Conservation (phyloP, 768 basidiomycete species). For the Cytidiella melzeri region DNA sequence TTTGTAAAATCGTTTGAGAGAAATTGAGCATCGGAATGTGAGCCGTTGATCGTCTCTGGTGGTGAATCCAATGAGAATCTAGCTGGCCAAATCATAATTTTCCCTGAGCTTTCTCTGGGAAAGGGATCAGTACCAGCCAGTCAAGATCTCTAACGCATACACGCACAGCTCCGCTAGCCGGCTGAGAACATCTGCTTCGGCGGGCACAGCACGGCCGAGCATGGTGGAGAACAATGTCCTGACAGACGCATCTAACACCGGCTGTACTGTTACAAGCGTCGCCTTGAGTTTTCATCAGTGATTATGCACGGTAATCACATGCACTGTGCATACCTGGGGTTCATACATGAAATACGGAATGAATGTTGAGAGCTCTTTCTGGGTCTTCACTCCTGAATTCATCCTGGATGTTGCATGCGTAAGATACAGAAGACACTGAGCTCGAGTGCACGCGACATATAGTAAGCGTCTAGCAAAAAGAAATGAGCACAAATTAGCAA, state of each 20-base stretch:
- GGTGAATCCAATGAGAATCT: too few species aligned
- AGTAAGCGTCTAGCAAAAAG: constrained; percentile 57
- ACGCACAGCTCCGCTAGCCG: not conserved
- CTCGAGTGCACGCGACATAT: constrained; percentile 87
- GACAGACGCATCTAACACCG: not conserved
- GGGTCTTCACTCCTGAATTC: constrained; percentile 47
- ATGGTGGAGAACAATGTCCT: not conserved
- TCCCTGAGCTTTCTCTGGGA: not conserved
- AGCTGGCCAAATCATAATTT: not conserved
- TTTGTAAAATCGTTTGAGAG: too few species aligned
- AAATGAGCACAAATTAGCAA: not conserved
- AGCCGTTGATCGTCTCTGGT: too few species aligned
- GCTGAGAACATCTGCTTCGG: not conserved
- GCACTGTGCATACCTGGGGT: constrained; percentile 9
- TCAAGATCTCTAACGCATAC: not conserved
- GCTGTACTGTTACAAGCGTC: not conserved
- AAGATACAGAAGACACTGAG: constrained; percentile 64
- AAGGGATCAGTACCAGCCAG: not conserved
- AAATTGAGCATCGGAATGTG: too few species aligned
- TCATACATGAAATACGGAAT: constrained; percentile 26
- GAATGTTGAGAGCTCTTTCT: constrained; percentile 52
- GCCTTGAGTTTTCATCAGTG: not conserved
- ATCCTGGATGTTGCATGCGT: constrained; percentile 43
- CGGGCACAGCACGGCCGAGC: not conserved
- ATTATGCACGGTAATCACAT: not conserved